Conservation (phyloP, 2,329 filamentous ascomycete genomes). For the Colletotrichum brevisporum region DNA sequence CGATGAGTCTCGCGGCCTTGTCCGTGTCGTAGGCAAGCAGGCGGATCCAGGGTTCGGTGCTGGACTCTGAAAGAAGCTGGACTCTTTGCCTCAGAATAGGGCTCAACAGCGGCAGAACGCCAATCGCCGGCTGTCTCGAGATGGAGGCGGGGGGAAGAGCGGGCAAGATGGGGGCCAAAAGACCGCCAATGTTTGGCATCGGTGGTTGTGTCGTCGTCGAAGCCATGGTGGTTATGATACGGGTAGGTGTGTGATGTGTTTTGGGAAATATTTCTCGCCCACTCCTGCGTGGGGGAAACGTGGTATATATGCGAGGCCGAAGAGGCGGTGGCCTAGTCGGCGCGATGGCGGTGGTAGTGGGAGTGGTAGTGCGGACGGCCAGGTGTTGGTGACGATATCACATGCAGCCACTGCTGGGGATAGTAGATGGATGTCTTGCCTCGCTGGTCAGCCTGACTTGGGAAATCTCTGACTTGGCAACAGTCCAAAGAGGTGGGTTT, state of each 20-base stretch:
- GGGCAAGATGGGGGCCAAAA: slow-evolving; percentile 71
- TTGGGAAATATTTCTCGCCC: neutral
- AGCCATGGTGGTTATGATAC: slow-evolving; percentile 45
- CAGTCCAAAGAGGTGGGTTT: neutral
- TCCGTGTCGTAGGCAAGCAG: slow-evolving; percentile 78
- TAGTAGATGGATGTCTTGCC: slow-evolving; percentile 21
- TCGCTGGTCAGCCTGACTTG: slow-evolving; percentile 22
- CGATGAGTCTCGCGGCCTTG: slow-evolving; percentile 70
- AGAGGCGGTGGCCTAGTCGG: slow-evolving; percentile 16
- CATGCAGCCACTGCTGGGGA: slow-evolving; percentile 34
- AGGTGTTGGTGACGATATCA: slow-evolving; percentile 35
- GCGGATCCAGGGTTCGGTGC: slow-evolving; percentile 78
- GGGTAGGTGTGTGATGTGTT: neutral
- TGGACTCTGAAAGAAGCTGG: slow-evolving; percentile 72
- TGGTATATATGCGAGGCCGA: slow-evolving; percentile 24
- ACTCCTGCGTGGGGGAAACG: slow-evolving; percentile 9
- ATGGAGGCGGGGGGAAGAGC: slow-evolving; percentile 71
- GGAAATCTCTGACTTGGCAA: slow-evolving; percentile 37
- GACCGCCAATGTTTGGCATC: slow-evolving; percentile 56
- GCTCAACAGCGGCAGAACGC: slow-evolving; percentile 72
- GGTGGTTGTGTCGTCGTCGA: slow-evolving; percentile 42
- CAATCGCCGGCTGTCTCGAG: slow-evolving; percentile 69
- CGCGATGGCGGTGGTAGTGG: slow-evolving; percentile 23
- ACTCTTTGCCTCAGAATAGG: slow-evolving; percentile 77
- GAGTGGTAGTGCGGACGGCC: slow-evolving; percentile 24